Conservation (phyloP, 257 asterid species). For the Solanum arcanum region DNA sequence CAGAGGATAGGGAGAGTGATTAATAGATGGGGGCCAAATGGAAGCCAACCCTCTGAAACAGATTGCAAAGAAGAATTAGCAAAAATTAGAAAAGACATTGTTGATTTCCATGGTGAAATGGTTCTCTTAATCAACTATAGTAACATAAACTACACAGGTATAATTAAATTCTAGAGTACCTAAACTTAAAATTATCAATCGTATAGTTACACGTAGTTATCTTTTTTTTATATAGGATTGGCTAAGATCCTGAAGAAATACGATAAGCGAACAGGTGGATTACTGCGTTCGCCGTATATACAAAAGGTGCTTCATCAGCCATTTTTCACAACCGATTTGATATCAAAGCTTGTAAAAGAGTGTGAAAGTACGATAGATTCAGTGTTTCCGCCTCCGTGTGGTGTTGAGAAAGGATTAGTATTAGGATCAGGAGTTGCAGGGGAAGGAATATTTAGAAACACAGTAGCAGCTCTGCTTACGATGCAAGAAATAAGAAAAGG, state of each 20-base stretch:
- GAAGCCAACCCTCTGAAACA: constrained; percentile 27
- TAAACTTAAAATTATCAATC: neutral
- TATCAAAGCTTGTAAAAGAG: constrained; percentile 81
- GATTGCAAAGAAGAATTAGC: constrained; percentile 47
- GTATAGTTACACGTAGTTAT: neutral
- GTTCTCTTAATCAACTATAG: constrained; percentile 76
- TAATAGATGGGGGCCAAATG: constrained; percentile 36
- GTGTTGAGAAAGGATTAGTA: neutral
- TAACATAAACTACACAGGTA: constrained; percentile 44
- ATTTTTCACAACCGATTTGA: constrained; percentile 67
- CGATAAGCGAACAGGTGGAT: constrained; percentile 88
- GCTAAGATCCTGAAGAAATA: constrained; percentile 82
- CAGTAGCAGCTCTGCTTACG: constrained; percentile 74
- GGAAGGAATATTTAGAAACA: constrained; percentile 69
- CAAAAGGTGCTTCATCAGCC: constrained; percentile 73
- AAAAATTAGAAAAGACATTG: constrained; percentile 66
- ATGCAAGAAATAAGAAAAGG: constrained; percentile 88
- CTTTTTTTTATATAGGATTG: constrained; percentile 30
- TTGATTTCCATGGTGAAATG: constrained; percentile 97
- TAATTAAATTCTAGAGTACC: neutral
- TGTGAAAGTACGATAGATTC: constrained; percentile 67
- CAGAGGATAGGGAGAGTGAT: constrained; percentile 56
- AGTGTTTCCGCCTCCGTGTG: constrained; percentile 41
- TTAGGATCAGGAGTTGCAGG: constrained; percentile 24
- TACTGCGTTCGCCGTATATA: constrained; percentile 56